Evolutionary conservation across 164 flowering plant genomes (phyloP), one percentile per base, ranked within the genome.

Genomic region (Aristolochia contorta): DNA sequence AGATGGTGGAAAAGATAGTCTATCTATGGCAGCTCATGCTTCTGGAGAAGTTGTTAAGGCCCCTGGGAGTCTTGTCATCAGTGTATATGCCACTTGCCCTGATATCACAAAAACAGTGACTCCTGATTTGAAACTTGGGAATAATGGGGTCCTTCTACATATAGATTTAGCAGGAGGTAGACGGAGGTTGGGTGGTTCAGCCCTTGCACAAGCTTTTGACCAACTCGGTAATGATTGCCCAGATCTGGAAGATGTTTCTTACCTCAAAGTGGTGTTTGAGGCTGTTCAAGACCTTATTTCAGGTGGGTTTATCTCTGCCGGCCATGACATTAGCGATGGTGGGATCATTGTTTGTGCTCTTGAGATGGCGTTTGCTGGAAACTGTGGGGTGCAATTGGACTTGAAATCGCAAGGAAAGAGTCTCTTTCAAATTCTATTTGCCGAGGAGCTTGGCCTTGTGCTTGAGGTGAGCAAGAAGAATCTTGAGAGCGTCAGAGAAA

Each of bases 301-400:
- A 15, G 83, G 81, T 30, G 87, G 75, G 14, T 64, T 89, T 62
- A 82, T 92, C 66, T 87, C 96, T 58, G 89, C 96, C 15, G 96
- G 96, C 23, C 98, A 92, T 78, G 98, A 92, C 65, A 74, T 92
- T 20, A 92, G 96, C 79, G 98, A 89, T 76, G 96, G 98, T 64
- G 98, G 96, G 47, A 56, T 87, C 62, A 64, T 89, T 54, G 86
- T 86, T 1, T 71, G 78, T 60, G 65, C 75, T 27, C 72, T 87
- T 32, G 96, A 92, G 76, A 92, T 92, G 98, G 93, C 94, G 45
- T 92, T 92, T 81, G 88, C 94, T 54, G 98, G 98, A n/a, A 89
- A 92, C 63, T 83, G 86, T 70, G 98, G 96, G 3, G 49, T 89
- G 59, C 24, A 0, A 33, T 59, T 92, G 70, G 77, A 85, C 70